Percentiles rank a stretch among this genome's conserved stretches.
Evolutionary conservation across 768 basidiomycete genomes (phyloP).

Genomic region (Trametes coccinea): DNA sequence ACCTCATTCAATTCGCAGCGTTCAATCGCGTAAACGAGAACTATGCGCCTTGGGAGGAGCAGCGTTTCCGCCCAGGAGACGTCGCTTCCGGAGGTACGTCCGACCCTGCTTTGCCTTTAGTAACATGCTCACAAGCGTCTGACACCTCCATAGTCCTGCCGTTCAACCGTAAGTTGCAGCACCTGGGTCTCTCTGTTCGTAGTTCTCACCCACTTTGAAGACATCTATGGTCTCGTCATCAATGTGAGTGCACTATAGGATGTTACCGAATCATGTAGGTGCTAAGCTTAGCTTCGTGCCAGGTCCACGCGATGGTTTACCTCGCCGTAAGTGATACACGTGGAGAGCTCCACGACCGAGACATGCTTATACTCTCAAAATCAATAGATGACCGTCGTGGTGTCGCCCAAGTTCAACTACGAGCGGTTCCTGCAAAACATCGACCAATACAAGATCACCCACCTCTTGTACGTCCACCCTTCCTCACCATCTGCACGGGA

Average conservation of each 20-base stretch:
- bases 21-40: constrained; percentile 31
- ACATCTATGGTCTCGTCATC: constrained; percentile 43
- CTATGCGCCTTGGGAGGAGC: constrained; percentile 37
- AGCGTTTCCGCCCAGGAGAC: constrained; percentile 55
- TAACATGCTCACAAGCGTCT: no score
- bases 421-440: constrained; percentile 36
- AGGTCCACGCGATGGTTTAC: constrained; percentile 34
- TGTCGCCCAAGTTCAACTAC: constrained; percentile 37
- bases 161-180: constrained; percentile 29
- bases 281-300: constrained; percentile 34
- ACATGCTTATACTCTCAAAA: not conserved
- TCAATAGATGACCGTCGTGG: constrained; percentile 33
- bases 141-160: no score
- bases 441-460: constrained; percentile 32
- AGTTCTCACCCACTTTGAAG: constrained; percentile 32
- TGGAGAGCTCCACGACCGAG: not conserved
- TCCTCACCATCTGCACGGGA: not conserved
- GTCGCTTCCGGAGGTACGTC: constrained; percentile 52
- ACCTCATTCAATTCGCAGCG: constrained; percentile 35
- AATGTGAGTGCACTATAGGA: constrained; percentile 23
- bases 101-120: no score
- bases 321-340: constrained; percentile 21
- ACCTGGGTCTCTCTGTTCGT: no score
- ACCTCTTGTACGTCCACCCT: constrained; percentile 31
- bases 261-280: not conserved